A percentile compares a stretch with the other conserved stretches of the same genome.
Conservation (phyloP, 495 filamentous ascomycete species). For the Hypomontagnella submonticulosa region DNA sequence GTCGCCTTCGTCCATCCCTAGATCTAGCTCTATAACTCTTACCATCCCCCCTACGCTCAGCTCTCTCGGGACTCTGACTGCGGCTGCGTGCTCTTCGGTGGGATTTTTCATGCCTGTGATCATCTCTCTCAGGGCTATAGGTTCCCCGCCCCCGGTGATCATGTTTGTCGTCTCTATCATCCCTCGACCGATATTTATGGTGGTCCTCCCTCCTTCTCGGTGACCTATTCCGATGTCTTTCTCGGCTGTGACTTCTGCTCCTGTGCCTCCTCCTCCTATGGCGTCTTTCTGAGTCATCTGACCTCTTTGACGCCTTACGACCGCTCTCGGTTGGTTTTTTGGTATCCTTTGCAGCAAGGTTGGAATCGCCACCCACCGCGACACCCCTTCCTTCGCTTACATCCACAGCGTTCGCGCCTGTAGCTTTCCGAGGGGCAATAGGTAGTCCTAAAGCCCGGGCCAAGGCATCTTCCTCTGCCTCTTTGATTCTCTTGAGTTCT, state of each 20-base stretch:
- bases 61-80: constrained; percentile 36
- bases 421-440: constrained; percentile 61
- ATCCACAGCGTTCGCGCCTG: constrained; percentile 62
- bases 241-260: constrained; percentile 50
- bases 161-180: constrained; percentile 38
- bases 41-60: constrained; percentile 34
- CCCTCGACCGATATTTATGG: constrained; percentile 25
- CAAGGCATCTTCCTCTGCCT: constrained; percentile 92
- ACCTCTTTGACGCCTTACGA: constrained; percentile 37
- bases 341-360: constrained; percentile 15
- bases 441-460: constrained; percentile 83
- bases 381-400: constrained; percentile 40
- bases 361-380: constrained; percentile 14
- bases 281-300: constrained; percentile 49
- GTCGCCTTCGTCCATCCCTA: constrained; percentile 39
- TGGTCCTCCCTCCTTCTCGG: constrained; percentile 34
- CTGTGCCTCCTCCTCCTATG: constrained; percentile 52
- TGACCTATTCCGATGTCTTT: constrained; percentile 36
- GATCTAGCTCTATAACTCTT: constrained; percentile 32
- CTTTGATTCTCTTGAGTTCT: constrained; percentile 84
- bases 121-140: constrained; percentile 29
- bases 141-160: constrained; percentile 28
- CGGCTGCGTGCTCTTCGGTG: constrained; percentile 33
- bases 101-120: constrained; percentile 18
- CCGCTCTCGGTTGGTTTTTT: constrained; percentile 33